Percentiles rank a stretch among this genome's conserved stretches.
phyloP scores from a whole-genome alignment of 768 basidiomycete genomes.

The Phlebiopsis gigantea region DNA sequence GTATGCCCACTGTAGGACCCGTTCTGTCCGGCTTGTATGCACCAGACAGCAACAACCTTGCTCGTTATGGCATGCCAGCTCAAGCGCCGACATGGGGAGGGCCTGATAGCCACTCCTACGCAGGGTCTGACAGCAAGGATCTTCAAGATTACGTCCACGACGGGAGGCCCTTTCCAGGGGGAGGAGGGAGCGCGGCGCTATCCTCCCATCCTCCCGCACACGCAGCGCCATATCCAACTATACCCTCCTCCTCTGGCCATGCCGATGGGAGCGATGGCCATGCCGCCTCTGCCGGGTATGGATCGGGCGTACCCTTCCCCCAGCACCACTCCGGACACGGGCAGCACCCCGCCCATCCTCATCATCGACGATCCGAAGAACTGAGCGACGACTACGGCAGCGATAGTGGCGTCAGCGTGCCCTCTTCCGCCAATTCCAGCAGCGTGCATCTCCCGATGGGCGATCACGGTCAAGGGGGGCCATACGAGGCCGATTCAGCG shows the following conservation, averaged over 20 bases:
- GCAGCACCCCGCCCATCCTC: slow-evolving; percentile 6
- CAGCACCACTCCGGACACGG: slow-evolving; percentile 10
- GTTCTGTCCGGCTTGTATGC: slow-evolving; percentile 6
- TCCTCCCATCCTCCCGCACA: slow-evolving; percentile 14
- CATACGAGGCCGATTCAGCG: slow-evolving; percentile 5
- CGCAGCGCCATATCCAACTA: slow-evolving; percentile 10
- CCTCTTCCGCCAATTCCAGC: slow-evolving; percentile 52
- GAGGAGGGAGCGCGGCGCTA: slow-evolving; percentile 16
- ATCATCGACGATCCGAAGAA: slow-evolving; percentile 17
- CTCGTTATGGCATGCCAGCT: slow-evolving; percentile 7
- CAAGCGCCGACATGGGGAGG: slow-evolving; percentile 7
- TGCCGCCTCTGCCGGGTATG: neutral
- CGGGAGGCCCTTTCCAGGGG: slow-evolving; percentile 11
- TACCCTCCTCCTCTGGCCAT: neutral
- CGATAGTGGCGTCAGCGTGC: slow-evolving; percentile 40
- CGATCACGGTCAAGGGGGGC: slow-evolving; percentile 9
- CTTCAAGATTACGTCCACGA: slow-evolving; percentile 1
- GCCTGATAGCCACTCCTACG: neutral
- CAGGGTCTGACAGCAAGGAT: neutral
- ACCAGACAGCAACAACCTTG: neutral
- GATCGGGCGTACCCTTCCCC: slow-evolving; percentile 12
- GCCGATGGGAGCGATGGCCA: slow-evolving; percentile 2
- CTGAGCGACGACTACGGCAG: slow-evolving; percentile 29
- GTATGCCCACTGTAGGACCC: neutral
- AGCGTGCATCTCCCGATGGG: slow-evolving; percentile 44